Percentiles rank a stretch among this genome's conserved stretches.
Conservation (phyloP, 192 early-diverging fungal genomes). For the Backusella macrospora region DNA sequence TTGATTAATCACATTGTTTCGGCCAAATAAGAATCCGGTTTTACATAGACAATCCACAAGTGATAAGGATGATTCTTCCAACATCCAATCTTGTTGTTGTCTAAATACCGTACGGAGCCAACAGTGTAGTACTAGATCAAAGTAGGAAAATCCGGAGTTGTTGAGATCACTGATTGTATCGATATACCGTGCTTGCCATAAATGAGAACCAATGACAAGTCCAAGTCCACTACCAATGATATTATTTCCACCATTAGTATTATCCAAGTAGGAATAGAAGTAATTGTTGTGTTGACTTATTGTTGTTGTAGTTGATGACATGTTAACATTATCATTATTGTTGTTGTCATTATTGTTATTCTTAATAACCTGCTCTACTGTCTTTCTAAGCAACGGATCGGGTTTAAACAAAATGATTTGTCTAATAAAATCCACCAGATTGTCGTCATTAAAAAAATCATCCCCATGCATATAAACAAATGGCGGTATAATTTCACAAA, state of each 20-base stretch:
- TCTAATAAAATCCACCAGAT: slow-evolving; percentile 29
- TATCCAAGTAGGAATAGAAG: no score
- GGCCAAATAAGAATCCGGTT: slow-evolving; percentile 8
- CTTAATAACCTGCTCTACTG: background rate
- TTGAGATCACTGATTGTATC: slow-evolving; percentile 24
- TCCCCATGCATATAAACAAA: slow-evolving; percentile 46
- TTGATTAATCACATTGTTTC: background rate
- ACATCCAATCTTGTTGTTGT: slow-evolving; percentile 33
- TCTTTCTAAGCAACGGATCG: slow-evolving; percentile 38
- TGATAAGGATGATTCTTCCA: slow-evolving; percentile 16
- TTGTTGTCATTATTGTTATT: background rate
- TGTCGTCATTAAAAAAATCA: slow-evolving; percentile 38
- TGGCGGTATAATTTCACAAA: slow-evolving; percentile 34
- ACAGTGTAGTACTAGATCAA: slow-evolving; percentile 35
- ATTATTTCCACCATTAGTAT: no score
- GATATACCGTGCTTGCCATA: slow-evolving; percentile 34
- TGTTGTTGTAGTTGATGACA: no score
- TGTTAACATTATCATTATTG: no score
- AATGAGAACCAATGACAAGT: slow-evolving; percentile 32
- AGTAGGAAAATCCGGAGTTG: slow-evolving; percentile 37
- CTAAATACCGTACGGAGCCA: slow-evolving; percentile 34
- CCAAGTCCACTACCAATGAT: slow-evolving; percentile 16
- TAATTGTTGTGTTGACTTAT: no score
- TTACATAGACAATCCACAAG: slow-evolving; percentile 27
- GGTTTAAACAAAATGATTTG: slow-evolving; percentile 40